These are phyloP conservation scores for Xylariaceae sp. DNA, from an alignment of 2,329 filamentous ascomycete species.

Conservation along the genomic window DNA sequence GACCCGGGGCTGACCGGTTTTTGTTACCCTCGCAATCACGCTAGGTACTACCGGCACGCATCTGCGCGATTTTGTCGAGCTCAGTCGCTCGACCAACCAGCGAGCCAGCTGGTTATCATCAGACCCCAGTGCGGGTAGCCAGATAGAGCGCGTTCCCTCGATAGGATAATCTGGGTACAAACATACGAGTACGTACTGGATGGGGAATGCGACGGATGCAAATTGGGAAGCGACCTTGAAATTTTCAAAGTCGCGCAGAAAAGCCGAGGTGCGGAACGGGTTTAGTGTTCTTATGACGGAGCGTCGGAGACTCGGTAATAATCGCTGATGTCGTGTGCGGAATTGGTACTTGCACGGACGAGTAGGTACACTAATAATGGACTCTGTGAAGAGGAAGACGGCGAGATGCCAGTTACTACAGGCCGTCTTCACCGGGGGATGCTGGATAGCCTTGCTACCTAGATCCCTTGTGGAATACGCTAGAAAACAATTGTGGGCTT, in stretches of 20 bases:
- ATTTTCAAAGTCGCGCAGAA: not conserved
- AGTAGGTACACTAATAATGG: no score
- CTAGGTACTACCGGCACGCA: constrained; percentile 3
- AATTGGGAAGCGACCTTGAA: not conserved
- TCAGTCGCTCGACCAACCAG: constrained; percentile 17
- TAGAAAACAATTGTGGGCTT: not conserved
- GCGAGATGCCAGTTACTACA: no score
- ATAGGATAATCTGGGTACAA: constrained; percentile 17
- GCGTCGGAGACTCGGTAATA: not conserved
- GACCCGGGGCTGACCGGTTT: constrained; percentile 11
- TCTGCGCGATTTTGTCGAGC: constrained; percentile 33
- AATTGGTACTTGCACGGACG: not conserved
- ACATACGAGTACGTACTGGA: not conserved
- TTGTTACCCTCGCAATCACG: constrained; percentile 3
- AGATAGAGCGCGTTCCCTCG: constrained; percentile 28
- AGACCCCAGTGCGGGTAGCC: constrained; percentile 26
- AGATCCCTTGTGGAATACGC: not conserved
- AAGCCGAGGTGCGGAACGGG: not conserved
- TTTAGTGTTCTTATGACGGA: not conserved
- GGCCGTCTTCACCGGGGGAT: not conserved
- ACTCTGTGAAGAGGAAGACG: no score
- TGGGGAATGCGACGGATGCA: constrained; percentile 6
- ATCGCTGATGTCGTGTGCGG: not conserved
- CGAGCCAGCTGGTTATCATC: constrained; percentile 18
- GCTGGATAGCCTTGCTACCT: not conserved